Evolutionary conservation across 306 rosid genomes (phyloP).

Genomic region (Vigna reflexopilosa): DNA sequence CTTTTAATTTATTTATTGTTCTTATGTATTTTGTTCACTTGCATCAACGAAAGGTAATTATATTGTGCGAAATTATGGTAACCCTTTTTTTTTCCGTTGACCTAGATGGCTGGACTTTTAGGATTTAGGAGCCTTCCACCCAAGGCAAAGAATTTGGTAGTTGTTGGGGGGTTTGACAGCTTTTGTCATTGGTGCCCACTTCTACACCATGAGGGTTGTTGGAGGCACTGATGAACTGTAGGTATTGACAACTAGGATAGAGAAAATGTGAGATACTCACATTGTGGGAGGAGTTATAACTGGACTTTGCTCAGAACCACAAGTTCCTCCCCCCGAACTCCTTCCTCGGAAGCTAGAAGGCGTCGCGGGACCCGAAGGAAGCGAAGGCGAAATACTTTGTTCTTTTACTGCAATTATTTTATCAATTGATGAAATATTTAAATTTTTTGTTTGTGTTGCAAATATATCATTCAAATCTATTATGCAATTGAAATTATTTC

Average conservation of each 20-base stretch:
- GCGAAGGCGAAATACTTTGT: too few relatives aligned
- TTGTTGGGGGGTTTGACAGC: constrained; percentile 87
- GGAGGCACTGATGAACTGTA: constrained; percentile 93
- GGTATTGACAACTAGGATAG: neutral
- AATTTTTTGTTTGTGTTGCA: too few relatives aligned
- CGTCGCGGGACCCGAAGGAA: too few relatives aligned
- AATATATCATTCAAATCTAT: too few relatives aligned
- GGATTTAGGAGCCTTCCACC: constrained; percentile 65
- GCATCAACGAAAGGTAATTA: constrained; percentile 7
- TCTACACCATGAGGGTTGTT: constrained; percentile 95
- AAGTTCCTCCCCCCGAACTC: too few relatives aligned
- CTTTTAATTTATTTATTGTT: neutral
- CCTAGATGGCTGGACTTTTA: constrained; percentile 67
- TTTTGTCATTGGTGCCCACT: constrained; percentile 85
- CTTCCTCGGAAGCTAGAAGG: too few relatives aligned
- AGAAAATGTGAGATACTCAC: too few relatives aligned
- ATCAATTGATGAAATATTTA: too few relatives aligned
- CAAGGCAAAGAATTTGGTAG: constrained; percentile 76
- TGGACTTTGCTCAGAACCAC: too few relatives aligned
- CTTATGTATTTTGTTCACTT: neutral
- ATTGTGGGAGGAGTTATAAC: too few relatives aligned
- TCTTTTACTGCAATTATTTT: too few relatives aligned
- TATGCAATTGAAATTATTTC: too few relatives aligned
- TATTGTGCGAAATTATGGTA: constrained; percentile 20
- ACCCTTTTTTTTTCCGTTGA: constrained; percentile 5